phyloP scores from a whole-genome alignment of 768 basidiomycete species.

The Termitomyces sp. region DNA sequence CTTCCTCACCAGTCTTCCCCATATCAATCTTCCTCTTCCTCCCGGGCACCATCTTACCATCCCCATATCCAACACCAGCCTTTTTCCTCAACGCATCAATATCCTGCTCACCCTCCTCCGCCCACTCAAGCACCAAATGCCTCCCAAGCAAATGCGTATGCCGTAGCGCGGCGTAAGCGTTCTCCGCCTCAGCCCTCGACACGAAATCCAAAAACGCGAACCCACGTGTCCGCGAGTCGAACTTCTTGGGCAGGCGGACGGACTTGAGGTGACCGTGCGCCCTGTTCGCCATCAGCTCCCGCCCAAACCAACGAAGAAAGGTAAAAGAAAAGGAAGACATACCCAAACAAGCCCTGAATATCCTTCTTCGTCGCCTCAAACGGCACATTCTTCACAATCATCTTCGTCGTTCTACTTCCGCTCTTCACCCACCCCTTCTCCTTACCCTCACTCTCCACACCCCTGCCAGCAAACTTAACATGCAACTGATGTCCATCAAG shows the following conservation, averaged over 20 bases:
- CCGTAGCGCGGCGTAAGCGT: conserved; percentile 78
- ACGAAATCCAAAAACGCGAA: conserved; percentile 97
- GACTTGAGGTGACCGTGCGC: conserved; percentile 93
- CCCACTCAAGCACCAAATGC: conserved; percentile 95
- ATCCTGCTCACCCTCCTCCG: conserved; percentile 78
- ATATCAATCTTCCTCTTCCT: conserved; percentile 68
- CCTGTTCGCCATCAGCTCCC: conserved; percentile 33
- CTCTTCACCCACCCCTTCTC: conserved; percentile 31
- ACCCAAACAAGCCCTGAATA: conserved; percentile 86
- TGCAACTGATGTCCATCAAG: conserved; percentile 85
- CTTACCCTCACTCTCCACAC: conserved; percentile 46
- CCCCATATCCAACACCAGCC: conserved; percentile 75
- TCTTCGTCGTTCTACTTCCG: conserved; percentile 79
- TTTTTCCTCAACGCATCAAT: conserved; percentile 74
- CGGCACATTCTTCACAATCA: conserved; percentile 97
- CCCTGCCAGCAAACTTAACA: conserved; percentile 85
- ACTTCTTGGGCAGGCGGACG: conserved; percentile 88
- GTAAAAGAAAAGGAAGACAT: conserved; percentile 26
- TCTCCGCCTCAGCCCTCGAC: conserved; percentile 85
- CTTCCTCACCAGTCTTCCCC: conserved; percentile 35
- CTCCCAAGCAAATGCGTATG: conserved; percentile 96
- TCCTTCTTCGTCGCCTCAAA: conserved; percentile 97
- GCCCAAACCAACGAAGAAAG: background rate
- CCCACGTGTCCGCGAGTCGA: conserved; percentile 84
- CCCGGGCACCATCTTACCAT: conserved; percentile 67